Percentiles rank a stretch among this genome's conserved stretches.
Conservation (phyloP, 345 rosid species). For the Melaleuca alternifolia region DNA sequence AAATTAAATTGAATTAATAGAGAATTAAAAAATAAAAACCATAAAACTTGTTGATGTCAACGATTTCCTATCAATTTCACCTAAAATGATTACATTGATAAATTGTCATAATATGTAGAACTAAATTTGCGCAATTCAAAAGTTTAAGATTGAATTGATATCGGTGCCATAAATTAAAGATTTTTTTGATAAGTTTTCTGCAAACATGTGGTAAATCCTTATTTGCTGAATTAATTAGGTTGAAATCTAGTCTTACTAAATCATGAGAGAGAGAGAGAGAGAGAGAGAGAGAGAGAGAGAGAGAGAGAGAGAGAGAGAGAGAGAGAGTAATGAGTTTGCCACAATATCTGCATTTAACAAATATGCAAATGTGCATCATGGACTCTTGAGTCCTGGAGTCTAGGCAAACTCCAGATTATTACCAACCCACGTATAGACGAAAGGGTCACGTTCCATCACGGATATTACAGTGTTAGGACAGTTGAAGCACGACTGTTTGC, state of each 20-base stretch:
- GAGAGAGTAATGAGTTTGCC: not conserved
- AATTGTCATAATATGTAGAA: not conserved
- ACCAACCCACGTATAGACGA: not conserved
- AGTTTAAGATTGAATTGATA: not conserved
- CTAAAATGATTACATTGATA: not conserved
- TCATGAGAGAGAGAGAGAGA: not conserved
- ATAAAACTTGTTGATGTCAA: rapidly evolving
- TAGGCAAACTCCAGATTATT: not conserved
- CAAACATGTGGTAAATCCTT: not conserved
- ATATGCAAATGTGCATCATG: not conserved
- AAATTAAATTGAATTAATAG: too few species aligned
- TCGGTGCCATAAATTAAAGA: not conserved
- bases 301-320: not conserved
- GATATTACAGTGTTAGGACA: not conserved
- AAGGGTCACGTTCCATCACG: not conserved
- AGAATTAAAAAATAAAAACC: not conserved
- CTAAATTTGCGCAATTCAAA: not conserved
- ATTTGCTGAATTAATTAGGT: not conserved
- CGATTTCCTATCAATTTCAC: not conserved
- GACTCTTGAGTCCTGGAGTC: not conserved
- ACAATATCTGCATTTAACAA: not conserved
- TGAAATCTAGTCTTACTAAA: not conserved
- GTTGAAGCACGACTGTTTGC: not conserved
- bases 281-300: not conserved
- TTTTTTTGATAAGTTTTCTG: not conserved